A percentile compares a stretch with the other conserved stretches of the same genome.
These are phyloP conservation scores for Globisporangium paroecandrum DNA, from an alignment of 352 stramenopile species.

Conservation along the genomic window DNA sequence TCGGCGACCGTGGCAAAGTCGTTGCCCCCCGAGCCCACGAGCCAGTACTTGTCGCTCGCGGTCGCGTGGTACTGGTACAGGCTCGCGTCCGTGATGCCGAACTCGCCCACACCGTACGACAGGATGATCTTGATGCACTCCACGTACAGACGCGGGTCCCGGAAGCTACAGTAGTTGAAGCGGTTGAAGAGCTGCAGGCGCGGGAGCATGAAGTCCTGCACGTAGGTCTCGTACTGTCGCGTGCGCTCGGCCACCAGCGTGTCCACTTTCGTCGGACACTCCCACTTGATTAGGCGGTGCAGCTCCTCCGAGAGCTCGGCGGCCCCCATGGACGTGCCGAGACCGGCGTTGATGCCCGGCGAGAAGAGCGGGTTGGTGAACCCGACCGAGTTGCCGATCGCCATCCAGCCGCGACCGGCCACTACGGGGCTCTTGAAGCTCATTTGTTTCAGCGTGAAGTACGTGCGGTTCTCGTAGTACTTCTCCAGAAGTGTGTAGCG, in stretches of 20 bases:
- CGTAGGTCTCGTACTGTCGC: neutral
- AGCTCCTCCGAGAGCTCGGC: conserved; percentile 1
- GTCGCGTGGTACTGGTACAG: conserved; percentile 5
- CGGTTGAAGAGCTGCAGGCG: conserved; percentile 3
- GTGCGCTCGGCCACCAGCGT: neutral
- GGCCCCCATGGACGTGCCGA: neutral
- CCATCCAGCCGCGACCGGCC: neutral
- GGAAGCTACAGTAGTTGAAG: conserved; percentile 4
- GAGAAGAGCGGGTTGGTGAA: conserved; percentile 3
- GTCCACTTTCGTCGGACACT: neutral
- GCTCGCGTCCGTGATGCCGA: neutral
- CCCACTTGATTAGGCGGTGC: neutral
- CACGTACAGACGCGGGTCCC: conserved; percentile 1
- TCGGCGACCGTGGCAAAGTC: neutral
- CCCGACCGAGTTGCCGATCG: neutral
- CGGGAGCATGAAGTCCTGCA: conserved; percentile 3
- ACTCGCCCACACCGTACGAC: neutral
- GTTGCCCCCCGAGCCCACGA: neutral
- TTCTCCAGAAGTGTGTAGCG: neutral
- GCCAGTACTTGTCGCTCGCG: neutral
- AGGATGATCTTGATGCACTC: conserved; percentile 4
- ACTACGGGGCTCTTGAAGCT: conserved; percentile 6
- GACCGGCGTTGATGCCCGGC: neutral
- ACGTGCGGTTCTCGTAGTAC: conserved; percentile 2
- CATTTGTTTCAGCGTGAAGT: conserved; percentile 3